A percentile compares a stretch with the other conserved stretches of the same genome.
These are phyloP conservation scores for Paramecium biaurelia DNA, from an alignment of 73 alveolate genomes.

Conservation along the genomic window DNA sequence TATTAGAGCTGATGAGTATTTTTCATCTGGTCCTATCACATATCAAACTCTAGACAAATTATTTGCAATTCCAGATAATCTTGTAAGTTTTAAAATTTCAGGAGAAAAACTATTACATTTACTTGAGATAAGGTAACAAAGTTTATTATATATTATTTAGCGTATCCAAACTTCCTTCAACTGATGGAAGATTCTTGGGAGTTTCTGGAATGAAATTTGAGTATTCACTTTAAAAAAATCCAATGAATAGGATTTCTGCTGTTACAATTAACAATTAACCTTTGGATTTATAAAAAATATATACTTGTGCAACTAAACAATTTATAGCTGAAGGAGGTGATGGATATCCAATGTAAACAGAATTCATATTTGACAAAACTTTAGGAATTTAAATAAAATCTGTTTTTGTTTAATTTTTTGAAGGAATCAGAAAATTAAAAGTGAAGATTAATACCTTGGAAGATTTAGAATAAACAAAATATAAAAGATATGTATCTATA, in stretches of 20 bases:
- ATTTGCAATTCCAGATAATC: slow-evolving; percentile 73
- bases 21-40: slow-evolving; percentile 70
- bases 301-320: slow-evolving; percentile 64
- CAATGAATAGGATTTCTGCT: slow-evolving; percentile 54
- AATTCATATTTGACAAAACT: neutral
- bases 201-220: slow-evolving; percentile 65
- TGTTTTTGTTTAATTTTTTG: neutral
- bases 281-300: slow-evolving; percentile 51
- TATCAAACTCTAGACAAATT: slow-evolving; percentile 60
- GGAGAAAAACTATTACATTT: slow-evolving; percentile 66
- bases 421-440: neutral
- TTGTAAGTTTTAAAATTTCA: slow-evolving; percentile 59
- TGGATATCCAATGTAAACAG: slow-evolving; percentile 55
- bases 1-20: slow-evolving; percentile 67
- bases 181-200: slow-evolving; percentile 74
- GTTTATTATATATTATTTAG: neutral
- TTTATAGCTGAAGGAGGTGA: slow-evolving; percentile 71
- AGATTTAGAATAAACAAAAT: neutral
- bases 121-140: slow-evolving; percentile 69
- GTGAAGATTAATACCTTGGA: neutral
- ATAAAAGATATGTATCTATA: neutral
- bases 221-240: slow-evolving; percentile 62
- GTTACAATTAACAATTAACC: slow-evolving; percentile 63
- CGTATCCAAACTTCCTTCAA: slow-evolving; percentile 66
- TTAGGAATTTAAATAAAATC: slow-evolving; percentile 5